These are phyloP conservation scores for Cystobasidiaceae sp. DNA, from an alignment of 1,284 basidiomycete species.

Conservation along the genomic window DNA sequence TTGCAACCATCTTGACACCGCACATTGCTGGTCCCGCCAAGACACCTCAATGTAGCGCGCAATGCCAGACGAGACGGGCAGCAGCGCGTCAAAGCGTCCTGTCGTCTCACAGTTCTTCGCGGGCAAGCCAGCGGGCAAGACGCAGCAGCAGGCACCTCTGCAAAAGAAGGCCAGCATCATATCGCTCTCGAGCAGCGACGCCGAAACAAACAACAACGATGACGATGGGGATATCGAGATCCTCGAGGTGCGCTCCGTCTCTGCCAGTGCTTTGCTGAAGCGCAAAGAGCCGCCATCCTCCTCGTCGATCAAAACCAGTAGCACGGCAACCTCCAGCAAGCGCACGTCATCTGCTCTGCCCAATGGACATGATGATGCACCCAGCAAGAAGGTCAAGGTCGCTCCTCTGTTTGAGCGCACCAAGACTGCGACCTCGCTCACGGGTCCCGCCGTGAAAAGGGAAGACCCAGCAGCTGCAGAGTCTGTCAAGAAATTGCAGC, in stretches of 20 bases:
- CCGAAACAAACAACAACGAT: neutral
- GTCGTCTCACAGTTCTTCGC: too few relatives aligned
- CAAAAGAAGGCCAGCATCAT: slow-evolving; percentile 28
- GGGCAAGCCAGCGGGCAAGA: too few relatives aligned
- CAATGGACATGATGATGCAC: neutral
- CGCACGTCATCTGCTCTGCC: neutral
- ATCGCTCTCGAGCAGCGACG: slow-evolving; percentile 13
- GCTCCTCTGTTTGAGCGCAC: slow-evolving; percentile 19
- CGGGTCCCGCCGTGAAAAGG: neutral
- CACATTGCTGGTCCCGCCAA: too few relatives aligned
- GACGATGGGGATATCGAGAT: slow-evolving; percentile 16
- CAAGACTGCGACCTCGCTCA: neutral
- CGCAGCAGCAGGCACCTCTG: too few relatives aligned
- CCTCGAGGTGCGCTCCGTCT: neutral
- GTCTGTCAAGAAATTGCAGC: slow-evolving; percentile 6
- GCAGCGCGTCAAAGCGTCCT: too few relatives aligned
- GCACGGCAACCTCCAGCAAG: neutral
- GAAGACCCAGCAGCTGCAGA: neutral
- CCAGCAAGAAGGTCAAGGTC: slow-evolving; percentile 26
- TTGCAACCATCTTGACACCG: too few relatives aligned
- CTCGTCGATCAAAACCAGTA: neutral
- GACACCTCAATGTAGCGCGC: too few relatives aligned
- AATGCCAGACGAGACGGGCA: too few relatives aligned
- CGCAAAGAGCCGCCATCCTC: slow-evolving; percentile 4
- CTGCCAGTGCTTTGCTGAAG: neutral